These are phyloP conservation scores for Cryphonectria radicalis DNA, from an alignment of 2,329 filamentous ascomycete species.

Conservation along the genomic window DNA sequence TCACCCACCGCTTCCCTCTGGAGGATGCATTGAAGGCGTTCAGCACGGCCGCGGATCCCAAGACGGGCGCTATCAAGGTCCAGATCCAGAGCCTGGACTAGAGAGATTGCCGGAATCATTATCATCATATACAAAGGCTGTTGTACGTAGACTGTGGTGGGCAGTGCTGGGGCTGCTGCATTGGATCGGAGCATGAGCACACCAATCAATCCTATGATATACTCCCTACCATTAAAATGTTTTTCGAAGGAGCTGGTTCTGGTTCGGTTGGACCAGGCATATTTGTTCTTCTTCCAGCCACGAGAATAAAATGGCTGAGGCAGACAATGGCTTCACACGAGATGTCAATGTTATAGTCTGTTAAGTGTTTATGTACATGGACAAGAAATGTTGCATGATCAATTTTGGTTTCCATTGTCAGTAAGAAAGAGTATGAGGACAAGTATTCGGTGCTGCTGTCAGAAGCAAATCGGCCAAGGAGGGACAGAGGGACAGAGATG, in stretches of 20 bases:
- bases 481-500: neutral
- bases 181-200: neutral
- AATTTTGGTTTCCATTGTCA: neutral
- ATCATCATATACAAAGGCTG: neutral
- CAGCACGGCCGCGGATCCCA: slow-evolving; percentile 82
- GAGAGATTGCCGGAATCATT: slow-evolving; percentile 1
- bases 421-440: neutral
- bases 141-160: neutral
- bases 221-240: neutral
- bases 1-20: slow-evolving; percentile 84
- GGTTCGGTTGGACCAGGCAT: neutral
- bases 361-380: neutral
- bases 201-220: neutral
- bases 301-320: no score
- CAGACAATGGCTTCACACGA: neutral
- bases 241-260: neutral
- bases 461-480: slow-evolving; percentile 5
- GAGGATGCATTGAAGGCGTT: slow-evolving; percentile 91
- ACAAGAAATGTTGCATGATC: neutral
- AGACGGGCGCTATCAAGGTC: slow-evolving; percentile 96
- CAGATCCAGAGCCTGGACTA: slow-evolving; percentile 78
- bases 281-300: neutral
- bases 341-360: neutral
- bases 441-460: neutral
- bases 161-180: neutral